Conservation (phyloP, 345 rosid species). For the Nephelium lappaceum region DNA sequence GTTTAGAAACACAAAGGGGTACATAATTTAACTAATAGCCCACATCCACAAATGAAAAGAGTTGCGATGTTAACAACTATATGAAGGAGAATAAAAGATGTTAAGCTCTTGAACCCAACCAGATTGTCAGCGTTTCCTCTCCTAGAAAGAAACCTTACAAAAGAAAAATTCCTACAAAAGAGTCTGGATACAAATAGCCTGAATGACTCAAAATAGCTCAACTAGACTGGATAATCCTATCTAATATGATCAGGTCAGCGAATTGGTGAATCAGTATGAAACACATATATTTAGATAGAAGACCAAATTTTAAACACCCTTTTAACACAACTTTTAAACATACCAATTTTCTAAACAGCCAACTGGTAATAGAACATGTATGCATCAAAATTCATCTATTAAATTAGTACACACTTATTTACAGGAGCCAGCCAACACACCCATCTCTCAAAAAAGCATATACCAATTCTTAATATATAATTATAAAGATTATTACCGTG, state of each 20-base stretch:
- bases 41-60: not conserved
- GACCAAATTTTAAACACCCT: not conserved
- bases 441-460: slow-evolving; percentile 2
- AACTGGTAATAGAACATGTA: not conserved
- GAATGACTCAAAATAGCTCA: not conserved
- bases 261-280: not conserved
- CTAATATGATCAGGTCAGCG: not conserved
- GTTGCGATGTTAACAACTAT: not conserved
- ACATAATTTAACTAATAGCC: not conserved
- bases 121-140: not conserved
- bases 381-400: not conserved
- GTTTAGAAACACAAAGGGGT: not conserved
- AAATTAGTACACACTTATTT: not conserved
- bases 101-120: not conserved
- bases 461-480: not conserved
- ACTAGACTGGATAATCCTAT: not conserved
- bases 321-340: slow-evolving; percentile 11
- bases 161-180: not conserved
- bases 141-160: not conserved
- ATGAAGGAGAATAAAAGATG: not conserved
- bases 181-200: not conserved
- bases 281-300: not conserved
- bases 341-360: not conserved
- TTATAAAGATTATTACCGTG: slow-evolving; percentile 50
- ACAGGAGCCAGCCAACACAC: not conserved